Evolutionary conservation across 495 filamentous ascomycete genomes (phyloP), one percentile per base, ranked within the genome.

Genomic region (Tirmania nivea): DNA sequence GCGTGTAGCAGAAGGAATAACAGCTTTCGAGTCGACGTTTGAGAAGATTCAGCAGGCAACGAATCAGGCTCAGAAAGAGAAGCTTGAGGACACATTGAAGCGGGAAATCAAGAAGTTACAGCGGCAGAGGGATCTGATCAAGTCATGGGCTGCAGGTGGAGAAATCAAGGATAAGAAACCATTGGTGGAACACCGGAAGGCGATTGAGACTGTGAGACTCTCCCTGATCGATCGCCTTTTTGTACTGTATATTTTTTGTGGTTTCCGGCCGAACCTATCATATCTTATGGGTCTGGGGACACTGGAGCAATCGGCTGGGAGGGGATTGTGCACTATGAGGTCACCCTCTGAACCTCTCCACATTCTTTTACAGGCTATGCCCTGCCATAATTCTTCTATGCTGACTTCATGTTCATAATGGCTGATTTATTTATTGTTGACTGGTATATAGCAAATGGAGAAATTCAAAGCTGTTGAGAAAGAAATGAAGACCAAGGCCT

Each of bases 391-490:
- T 45, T 45, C 39, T 45, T 31, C 25, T 31, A 31, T 31, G 39
- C 39, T 45, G 17, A 45, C 12, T 45, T 45, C 12, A 45, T 45
- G 39, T 45, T 45, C 39, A 17, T 50, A 47, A 12, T 50, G 21
- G 48, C 48, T 50, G 48, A 50, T 31, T 50, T 25, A 31, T 50
- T 50, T 31, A 12, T 19, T 21, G 48, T 19, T 50, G n/a, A 31
- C 12, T 31, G 48, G 51, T 67, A 56, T 66, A 61, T 69, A 95
- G 92, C 86, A 93, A 80, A 97, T 97, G 90, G 90, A 97, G 69
- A 84, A 84, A 61, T 97, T 97, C 77, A 97, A 97, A 73, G 88
- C 86, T 21, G 90, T 97, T n/a, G 90, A 97, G 70, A 97, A 97
- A 72, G 90, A 94, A 67, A 96, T 97, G 89, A 97, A 97, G 71